Conservation (phyloP, 164 flowering plant species). For the Kalanchoe fedtschenkoi region DNA sequence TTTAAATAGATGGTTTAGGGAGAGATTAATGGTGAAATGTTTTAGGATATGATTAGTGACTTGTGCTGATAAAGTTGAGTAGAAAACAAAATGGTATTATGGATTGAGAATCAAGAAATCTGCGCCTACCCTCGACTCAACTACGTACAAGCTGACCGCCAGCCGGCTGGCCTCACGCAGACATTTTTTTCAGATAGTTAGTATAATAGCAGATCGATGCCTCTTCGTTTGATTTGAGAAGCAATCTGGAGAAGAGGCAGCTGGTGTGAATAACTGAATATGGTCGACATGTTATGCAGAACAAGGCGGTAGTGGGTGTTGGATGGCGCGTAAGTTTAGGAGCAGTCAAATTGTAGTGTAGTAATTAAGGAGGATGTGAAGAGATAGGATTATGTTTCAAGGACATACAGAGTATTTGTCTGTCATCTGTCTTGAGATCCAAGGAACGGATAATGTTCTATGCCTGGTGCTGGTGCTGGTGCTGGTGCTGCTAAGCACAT, state of each 20-base stretch:
- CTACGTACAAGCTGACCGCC: no score
- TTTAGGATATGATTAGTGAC: neutral
- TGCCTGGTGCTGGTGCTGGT: no score
- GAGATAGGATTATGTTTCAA: neutral
- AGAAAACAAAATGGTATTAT: neutral
- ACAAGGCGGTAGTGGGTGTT: no score
- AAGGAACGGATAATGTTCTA: neutral
- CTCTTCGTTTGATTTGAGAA: no score
- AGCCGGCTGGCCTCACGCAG: neutral
- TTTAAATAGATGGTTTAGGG: neutral
- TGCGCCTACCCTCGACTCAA: neutral
- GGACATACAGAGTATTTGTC: neutral
- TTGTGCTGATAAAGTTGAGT: slow-evolving; percentile 2
- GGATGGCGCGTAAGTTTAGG: no score
- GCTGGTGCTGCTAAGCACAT: neutral
- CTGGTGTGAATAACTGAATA: no score
- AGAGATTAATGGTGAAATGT: neutral
- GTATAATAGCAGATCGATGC: no score
- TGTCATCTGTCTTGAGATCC: neutral
- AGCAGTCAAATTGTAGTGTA: neutral
- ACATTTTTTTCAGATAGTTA: neutral
- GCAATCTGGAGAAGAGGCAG: neutral
- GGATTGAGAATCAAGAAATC: neutral
- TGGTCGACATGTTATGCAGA: no score
- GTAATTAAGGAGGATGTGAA: neutral